Evolutionary conservation across 106 monocot species (phyloP).

Genomic region (Allium cepa): DNA sequence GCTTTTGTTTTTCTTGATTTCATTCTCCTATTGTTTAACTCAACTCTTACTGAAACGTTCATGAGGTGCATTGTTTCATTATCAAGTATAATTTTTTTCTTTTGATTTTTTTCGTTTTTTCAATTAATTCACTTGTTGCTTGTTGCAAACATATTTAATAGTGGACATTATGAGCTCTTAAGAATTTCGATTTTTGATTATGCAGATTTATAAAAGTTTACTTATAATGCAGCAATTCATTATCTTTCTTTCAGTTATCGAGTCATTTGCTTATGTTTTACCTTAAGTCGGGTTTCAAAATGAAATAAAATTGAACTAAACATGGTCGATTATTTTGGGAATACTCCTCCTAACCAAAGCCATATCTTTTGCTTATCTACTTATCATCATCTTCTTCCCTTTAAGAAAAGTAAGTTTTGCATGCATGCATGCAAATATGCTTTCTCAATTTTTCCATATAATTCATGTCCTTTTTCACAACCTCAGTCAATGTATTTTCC

Average conservation of each 20-base stretch:
- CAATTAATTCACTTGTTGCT: not conserved
- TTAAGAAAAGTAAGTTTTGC: not conserved
- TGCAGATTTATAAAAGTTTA: too few species aligned
- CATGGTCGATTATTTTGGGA: too few species aligned
- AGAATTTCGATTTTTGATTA: too few species aligned
- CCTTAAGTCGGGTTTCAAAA: not conserved
- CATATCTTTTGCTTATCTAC: not conserved
- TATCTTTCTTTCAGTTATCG: not conserved
- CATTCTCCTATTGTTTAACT: not conserved
- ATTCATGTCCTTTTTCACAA: not conserved
- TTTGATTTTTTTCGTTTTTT: not conserved
- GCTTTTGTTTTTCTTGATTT: not conserved
- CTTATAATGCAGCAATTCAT: not conserved
- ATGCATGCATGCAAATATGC: not conserved
- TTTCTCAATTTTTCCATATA: not conserved
- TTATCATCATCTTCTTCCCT: not conserved
- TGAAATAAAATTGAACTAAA: not conserved
- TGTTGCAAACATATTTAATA: too few species aligned
- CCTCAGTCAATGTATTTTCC: not conserved
- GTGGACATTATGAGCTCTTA: too few species aligned
- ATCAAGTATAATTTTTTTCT: not conserved
- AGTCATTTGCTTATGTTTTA: not conserved
- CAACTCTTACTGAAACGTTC: not conserved
- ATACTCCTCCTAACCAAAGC: not conserved
- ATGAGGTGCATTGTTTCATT: not conserved